phyloP scores from a whole-genome alignment of 306 rosid genomes.

The Nissolia schottii region DNA sequence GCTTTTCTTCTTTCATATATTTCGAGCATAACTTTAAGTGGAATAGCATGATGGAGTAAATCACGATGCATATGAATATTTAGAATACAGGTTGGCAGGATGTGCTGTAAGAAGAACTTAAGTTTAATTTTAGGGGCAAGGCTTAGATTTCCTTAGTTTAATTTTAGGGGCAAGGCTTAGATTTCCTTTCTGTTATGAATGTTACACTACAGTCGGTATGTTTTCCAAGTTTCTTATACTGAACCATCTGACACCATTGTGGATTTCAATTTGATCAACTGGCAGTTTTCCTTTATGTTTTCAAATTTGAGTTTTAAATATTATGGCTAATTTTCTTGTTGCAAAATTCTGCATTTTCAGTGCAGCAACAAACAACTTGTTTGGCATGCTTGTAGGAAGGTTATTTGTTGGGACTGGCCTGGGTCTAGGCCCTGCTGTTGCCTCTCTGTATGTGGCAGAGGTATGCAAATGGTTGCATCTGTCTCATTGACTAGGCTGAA shows the following conservation, averaged over 20 bases:
- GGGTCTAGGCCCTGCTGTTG: slow-evolving; percentile 90
- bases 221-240: slow-evolving; percentile 5
- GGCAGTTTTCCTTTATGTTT: neutral
- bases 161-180: neutral
- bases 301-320: neutral
- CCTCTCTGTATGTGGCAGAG: slow-evolving; percentile 86
- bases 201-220: neutral
- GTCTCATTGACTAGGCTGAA: slow-evolving; percentile 5
- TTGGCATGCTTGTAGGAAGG: slow-evolving; percentile 95
- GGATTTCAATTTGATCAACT: slow-evolving; percentile 7
- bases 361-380: slow-evolving; percentile 79
- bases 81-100: neutral
- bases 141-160: slow-evolving; percentile 9
- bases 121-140: neutral
- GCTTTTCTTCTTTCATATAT: slow-evolving; percentile 19
- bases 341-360: slow-evolving; percentile 49
- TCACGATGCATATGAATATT: neutral
- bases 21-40: neutral
- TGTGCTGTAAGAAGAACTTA: neutral
- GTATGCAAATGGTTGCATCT: slow-evolving; percentile 39
- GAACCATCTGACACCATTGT: neutral
- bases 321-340: slow-evolving; percentile 1
- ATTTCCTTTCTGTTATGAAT: neutral
- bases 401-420: slow-evolving; percentile 91
- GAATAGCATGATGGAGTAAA: neutral